A percentile compares a stretch with the other conserved stretches of the same genome.
phyloP scores from a whole-genome alignment of 257 asterid species.

The Capsicum chinense region DNA sequence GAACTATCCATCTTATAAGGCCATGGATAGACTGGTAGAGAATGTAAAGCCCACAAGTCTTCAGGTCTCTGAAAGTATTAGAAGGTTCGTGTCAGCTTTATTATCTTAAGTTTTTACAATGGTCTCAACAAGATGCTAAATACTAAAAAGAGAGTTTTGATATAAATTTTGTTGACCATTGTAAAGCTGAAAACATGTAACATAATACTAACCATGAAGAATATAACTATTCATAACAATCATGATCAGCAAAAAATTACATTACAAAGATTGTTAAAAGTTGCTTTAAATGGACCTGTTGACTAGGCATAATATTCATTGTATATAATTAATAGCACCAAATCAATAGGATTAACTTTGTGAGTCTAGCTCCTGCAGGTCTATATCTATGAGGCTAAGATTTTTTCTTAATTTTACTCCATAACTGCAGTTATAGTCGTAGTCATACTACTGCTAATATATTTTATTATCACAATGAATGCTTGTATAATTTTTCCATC shows the following conservation, averaged over 20 bases:
- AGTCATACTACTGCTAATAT: no score
- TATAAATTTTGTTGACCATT: not conserved
- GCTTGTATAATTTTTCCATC: no score
- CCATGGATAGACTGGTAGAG: constrained; percentile 77
- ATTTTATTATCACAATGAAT: no score
- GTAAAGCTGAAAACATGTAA: not conserved
- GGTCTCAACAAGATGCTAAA: constrained; percentile 8
- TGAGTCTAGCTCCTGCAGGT: no score
- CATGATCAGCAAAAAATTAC: not conserved
- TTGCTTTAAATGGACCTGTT: no score
- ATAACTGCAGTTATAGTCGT: no score
- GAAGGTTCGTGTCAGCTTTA: constrained; percentile 43
- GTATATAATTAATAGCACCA: no score
- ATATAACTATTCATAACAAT: not conserved
- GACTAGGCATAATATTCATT: no score
- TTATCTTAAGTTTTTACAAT: constrained; percentile 27
- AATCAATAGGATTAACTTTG: no score
- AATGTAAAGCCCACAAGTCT: constrained; percentile 90
- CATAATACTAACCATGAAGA: not conserved
- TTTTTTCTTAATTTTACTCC: no score
- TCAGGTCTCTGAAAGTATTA: constrained; percentile 79
- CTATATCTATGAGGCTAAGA: no score
- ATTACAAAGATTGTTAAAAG: not conserved
- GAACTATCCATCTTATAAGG: constrained; percentile 74
- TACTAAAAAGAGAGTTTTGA: constrained; percentile 4